Base-by-base conservation (phyloP, 2,329 filamentous ascomycete genomes). In the Paecilomyces formosus region DNA sequence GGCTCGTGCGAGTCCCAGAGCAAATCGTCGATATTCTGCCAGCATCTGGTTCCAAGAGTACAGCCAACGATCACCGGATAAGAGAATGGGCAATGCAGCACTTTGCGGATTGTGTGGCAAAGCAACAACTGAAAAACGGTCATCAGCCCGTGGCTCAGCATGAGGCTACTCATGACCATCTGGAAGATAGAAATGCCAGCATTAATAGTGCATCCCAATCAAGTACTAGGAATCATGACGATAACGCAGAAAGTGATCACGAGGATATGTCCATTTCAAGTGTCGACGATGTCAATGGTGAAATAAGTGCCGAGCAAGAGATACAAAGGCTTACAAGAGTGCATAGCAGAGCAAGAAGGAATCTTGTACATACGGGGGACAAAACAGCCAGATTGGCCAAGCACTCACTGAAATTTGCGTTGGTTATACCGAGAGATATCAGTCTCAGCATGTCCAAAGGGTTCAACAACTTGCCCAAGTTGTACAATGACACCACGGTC, bases 401-500 rank as follows among this genome's bases (percentile, higher is more conserved):
- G 39, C 39, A 18, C 13, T 9, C 18, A 9, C 13, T 45, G 7
- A 18, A 45, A 2, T 45, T 9, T 15, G 39, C 7, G 7, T 9
- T 45, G n/a, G n/a, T 45, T n/a, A n/a, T 45, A 21, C 39, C 39
- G 7, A 45, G 15, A 9, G 39, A 45, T 45, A 6, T 45, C n/a
- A 45, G 15, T n/a, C 39, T 45, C 18, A 45, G 39, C 18, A 18
- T 45, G 18, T 18, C 39, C 5, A 45, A 45, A 9, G 39, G 39
- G 3, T 45, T 18, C 18, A n/a, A 45, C n/a, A 45, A 45, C 39
- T n/a, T 18, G 6, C 39, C 39, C n/a, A 45, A 45, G 39, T 45
- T 45, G n/a, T 45, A 45, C 18, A n/a, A 45, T 18, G 39, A 45
- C 5, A 21, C 26, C 1, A 76, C 69, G 31, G 81, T 82, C 68